A percentile compares a stretch with the other conserved stretches of the same genome.
Evolutionary conservation across 495 filamentous ascomycete species (phyloP).

Genomic region (Aspergillus heteromorphus): DNA sequence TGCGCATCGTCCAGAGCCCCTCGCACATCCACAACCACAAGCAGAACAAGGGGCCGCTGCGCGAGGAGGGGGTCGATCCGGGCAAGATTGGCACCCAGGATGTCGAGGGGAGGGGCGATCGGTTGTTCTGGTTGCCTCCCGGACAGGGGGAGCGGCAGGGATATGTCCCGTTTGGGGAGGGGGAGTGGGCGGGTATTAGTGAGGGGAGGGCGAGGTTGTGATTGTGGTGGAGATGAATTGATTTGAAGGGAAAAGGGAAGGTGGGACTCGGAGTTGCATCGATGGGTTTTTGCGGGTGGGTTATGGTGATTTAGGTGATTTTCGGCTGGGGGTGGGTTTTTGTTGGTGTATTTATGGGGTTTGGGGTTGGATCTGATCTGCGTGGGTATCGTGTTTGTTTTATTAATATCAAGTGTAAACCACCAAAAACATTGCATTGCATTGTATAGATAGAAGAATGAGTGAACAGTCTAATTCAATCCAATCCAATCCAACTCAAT

Average conservation of each 20-base stretch:
- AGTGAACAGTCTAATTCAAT: too few relatives aligned
- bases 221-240: background rate
- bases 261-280: too few relatives aligned
- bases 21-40: slow-evolving; percentile 77
- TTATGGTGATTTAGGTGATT: too few relatives aligned
- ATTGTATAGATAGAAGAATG: too few relatives aligned
- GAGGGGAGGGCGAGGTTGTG: slow-evolving; percentile 47
- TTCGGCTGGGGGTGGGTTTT: too few relatives aligned
- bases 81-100: slow-evolving; percentile 45
- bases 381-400: too few relatives aligned
- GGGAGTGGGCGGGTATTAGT: slow-evolving; percentile 53
- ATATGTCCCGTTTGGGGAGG: slow-evolving; percentile 53
- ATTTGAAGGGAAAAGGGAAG: background rate
- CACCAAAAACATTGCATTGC: too few relatives aligned
- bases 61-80: slow-evolving; percentile 67
- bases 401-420: too few relatives aligned
- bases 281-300: too few relatives aligned
- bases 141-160: slow-evolving; percentile 43
- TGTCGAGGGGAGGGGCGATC: slow-evolving; percentile 38
- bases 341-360: too few relatives aligned
- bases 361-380: too few relatives aligned
- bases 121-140: slow-evolving; percentile 51
- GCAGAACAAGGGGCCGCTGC: slow-evolving; percentile 71
- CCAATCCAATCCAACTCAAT: too few relatives aligned
- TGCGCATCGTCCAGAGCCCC: slow-evolving; percentile 54